Conservation (phyloP, 345 rosid genomes). For the Mangifera indica region DNA sequence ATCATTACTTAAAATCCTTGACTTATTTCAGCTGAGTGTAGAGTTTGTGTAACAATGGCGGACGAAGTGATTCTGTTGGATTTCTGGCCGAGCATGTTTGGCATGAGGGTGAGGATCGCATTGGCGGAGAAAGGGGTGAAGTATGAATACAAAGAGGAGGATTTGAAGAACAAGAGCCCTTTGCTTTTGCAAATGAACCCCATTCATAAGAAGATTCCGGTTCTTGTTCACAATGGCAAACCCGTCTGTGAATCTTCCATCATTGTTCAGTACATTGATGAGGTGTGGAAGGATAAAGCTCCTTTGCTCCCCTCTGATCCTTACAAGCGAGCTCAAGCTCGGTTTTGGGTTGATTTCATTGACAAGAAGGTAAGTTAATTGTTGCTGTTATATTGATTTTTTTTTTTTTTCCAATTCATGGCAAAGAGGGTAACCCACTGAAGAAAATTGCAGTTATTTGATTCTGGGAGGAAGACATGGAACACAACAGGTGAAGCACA, state of each 20-base stretch:
- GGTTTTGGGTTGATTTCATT: constrained; percentile 25
- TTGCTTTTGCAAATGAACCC: too few relatives aligned
- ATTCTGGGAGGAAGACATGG: too few relatives aligned
- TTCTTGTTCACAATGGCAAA: constrained; percentile 1
- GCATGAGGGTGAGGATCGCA: constrained; percentile 30
- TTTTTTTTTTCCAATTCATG: not conserved
- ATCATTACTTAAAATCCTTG: not conserved
- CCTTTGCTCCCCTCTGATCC: constrained; percentile 30
- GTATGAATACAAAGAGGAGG: constrained; percentile 29
- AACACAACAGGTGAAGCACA: too few relatives aligned
- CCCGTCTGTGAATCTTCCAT: constrained; percentile 21
- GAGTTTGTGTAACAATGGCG: not conserved
- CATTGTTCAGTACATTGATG: constrained; percentile 19
- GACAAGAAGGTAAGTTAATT: too few relatives aligned
- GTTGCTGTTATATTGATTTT: too few relatives aligned
- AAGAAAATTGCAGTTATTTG: too few relatives aligned
- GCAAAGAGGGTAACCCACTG: too few relatives aligned
- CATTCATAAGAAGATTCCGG: too few relatives aligned
- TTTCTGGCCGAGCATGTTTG: constrained; percentile 36
- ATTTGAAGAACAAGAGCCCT: too few relatives aligned
- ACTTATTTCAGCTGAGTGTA: too few relatives aligned
- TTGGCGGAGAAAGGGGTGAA: constrained; percentile 26
- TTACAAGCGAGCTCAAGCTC: constrained; percentile 29
- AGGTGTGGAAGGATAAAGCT: constrained; percentile 13
- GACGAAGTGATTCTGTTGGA: constrained; percentile 29